These are phyloP conservation scores for Penicillium angulare DNA, from an alignment of 495 filamentous ascomycete genomes.

Conservation along the genomic window DNA sequence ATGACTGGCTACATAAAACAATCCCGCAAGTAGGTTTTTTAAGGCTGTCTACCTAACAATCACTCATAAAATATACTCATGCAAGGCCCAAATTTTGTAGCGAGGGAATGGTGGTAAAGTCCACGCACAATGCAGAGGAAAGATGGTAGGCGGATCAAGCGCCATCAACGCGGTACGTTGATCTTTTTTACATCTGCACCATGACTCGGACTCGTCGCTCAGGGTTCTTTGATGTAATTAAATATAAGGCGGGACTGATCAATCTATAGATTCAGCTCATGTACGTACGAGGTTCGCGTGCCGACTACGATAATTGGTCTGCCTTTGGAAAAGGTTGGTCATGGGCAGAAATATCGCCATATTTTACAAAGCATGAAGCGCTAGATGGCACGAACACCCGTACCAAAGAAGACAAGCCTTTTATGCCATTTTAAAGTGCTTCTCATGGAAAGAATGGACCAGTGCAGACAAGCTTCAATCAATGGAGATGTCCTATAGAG, in stretches of 20 bases:
- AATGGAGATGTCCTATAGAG: not conserved
- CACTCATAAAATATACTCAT: not conserved
- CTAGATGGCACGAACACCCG: conserved; percentile 33
- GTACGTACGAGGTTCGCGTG: conserved; percentile 43
- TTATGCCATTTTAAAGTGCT: conserved; percentile 35
- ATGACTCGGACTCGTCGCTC: not conserved
- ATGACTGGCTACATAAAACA: conserved; percentile 51
- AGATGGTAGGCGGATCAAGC: conserved; percentile 51
- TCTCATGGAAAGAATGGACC: conserved; percentile 47
- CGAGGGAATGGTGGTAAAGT: conserved; percentile 24
- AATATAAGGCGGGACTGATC: not conserved
- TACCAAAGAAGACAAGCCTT: conserved; percentile 30
- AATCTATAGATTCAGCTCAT: conserved; percentile 20
- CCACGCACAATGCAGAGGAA: conserved; percentile 27
- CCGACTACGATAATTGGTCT: conserved; percentile 54
- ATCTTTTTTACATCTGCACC: no score
- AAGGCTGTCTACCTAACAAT: conserved; percentile 20
- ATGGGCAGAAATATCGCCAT: conserved; percentile 57
- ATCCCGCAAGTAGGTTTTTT: conserved; percentile 35
- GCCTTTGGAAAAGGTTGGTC: conserved; percentile 61
- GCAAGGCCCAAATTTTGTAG: not conserved
- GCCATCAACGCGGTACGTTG: conserved; percentile 44
- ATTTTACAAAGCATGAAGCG: conserved; percentile 47
- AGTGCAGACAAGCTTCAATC: conserved; percentile 48
- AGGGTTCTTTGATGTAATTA: no score